Base-by-base conservation (phyloP, 2,329 filamentous ascomycete genomes). In the Xylaria digitata region DNA sequence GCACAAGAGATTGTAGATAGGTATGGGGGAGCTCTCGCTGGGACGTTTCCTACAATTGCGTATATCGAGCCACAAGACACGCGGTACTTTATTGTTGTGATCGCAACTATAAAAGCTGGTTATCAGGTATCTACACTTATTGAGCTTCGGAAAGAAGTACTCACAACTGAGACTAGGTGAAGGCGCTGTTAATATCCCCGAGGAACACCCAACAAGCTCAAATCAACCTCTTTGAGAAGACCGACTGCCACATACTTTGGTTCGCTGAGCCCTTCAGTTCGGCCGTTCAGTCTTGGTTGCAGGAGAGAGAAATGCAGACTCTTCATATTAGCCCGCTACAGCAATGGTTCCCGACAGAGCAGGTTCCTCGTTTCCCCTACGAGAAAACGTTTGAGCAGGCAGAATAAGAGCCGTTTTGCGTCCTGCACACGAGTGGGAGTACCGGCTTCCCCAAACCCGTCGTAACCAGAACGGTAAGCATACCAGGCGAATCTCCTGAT, bases 381-480 rank as follows among this genome's bases (percentile, higher is more conserved):
- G 61, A 72, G 30, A 81, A 78, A 72, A 78, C 78, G 0, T 83
- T 79, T 34, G 80, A 82, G 4, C 72, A 83, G 61, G 81, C 77
- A 1, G 71, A 78, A 63, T 79, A 77, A 72, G 80, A 84, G 15
- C 81, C 82, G 0, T 65, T 80, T 5, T 52, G 78, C 6, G 74
- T 83, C 1, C 63, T 84, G 19, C 82, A 84, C 71, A 84, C 82
- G 0, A 82, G 80, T 58, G 82, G 82, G 1, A 82, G 78, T 52
- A 83, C 82, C 0, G 82, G 82, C 0, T 73, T 82, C 5, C 82
- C 82, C 0, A 84, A 82, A 68, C 82, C 82, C 1, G 75, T 85
- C 21, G 65, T 81, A 11, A 70, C 45, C n/a, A 61, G 37, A 53
- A 54, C 50, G 21, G 63, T 56, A 48, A 50, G 55, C 17, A 32